Conservation (phyloP, 2,329 filamentous ascomycete genomes). For the Diplodia intermedia region DNA sequence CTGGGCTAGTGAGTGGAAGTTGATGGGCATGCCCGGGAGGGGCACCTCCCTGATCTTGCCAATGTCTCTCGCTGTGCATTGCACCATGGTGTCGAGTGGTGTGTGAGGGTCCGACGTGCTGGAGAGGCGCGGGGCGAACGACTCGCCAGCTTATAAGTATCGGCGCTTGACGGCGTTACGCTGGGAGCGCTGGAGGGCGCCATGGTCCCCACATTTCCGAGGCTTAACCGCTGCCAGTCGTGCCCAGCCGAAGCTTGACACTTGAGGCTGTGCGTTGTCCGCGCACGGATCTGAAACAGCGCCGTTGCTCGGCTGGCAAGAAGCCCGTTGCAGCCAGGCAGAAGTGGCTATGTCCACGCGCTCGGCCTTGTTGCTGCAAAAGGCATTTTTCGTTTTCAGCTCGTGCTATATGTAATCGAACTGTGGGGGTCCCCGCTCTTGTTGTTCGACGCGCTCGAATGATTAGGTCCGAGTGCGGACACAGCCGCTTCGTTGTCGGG, state of each 20-base stretch:
- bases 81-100: constrained; percentile 6
- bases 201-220: neutral
- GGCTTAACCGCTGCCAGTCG: constrained; percentile 8
- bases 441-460: neutral
- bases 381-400: neutral
- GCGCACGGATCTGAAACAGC: no score
- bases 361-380: neutral
- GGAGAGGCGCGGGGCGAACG: neutral
- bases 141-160: neutral
- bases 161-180: constrained; percentile 8
- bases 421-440: neutral
- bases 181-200: neutral
- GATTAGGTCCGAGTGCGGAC: neutral
- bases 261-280: constrained; percentile 4
- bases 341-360: neutral
- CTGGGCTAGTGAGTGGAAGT: constrained; percentile 23
- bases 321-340: neutral
- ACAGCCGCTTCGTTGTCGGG: neutral
- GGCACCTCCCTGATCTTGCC: constrained; percentile 42
- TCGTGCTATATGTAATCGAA: neutral
- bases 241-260: neutral
- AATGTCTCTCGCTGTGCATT: constrained; percentile 46
- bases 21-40: neutral
- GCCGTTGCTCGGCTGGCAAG: no score
- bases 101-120: neutral